Conservation (phyloP, 768 basidiomycete species). For the Cystobasidiopsis lactophilus region DNA sequence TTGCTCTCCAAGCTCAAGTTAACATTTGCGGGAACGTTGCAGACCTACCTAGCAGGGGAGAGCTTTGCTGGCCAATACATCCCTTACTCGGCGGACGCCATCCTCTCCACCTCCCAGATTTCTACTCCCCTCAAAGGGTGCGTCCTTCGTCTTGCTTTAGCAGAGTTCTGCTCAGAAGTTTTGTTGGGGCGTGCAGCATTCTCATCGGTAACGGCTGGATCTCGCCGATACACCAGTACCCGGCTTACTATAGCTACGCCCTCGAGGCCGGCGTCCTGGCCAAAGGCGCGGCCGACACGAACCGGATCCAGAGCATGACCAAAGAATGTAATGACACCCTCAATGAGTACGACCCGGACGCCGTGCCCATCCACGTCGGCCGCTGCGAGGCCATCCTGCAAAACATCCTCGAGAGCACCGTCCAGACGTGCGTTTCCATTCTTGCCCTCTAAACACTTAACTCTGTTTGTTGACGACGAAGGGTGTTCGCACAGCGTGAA, state of each 20-base stretch:
- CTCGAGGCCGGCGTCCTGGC: slow-evolving; percentile 57
- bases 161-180: background rate
- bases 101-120: slow-evolving; percentile 9
- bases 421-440: slow-evolving; percentile 24
- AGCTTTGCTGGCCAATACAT: slow-evolving; percentile 96
- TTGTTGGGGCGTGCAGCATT: slow-evolving; percentile 37
- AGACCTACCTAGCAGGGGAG: slow-evolving; percentile 94
- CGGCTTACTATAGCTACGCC: slow-evolving; percentile 67
- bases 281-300: slow-evolving; percentile 45
- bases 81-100: slow-evolving; percentile 58
- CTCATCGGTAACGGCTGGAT: slow-evolving; percentile 99
- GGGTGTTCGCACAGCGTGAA: slow-evolving; percentile 38
- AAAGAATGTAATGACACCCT: slow-evolving; percentile 38
- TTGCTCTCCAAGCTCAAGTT: background rate
- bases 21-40: background rate
- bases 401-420: slow-evolving; percentile 24
- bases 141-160: background rate
- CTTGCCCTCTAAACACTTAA: background rate
- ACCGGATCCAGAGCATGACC: slow-evolving; percentile 34
- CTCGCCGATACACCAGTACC: slow-evolving; percentile 67
- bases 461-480: background rate
- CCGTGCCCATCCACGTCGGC: slow-evolving; percentile 30
- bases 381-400: slow-evolving; percentile 41
- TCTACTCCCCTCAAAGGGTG: slow-evolving; percentile 4
- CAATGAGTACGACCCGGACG: slow-evolving; percentile 21